Evolutionary conservation across 2,329 filamentous ascomycete genomes (phyloP).

Genomic region (Alternaria solani): DNA sequence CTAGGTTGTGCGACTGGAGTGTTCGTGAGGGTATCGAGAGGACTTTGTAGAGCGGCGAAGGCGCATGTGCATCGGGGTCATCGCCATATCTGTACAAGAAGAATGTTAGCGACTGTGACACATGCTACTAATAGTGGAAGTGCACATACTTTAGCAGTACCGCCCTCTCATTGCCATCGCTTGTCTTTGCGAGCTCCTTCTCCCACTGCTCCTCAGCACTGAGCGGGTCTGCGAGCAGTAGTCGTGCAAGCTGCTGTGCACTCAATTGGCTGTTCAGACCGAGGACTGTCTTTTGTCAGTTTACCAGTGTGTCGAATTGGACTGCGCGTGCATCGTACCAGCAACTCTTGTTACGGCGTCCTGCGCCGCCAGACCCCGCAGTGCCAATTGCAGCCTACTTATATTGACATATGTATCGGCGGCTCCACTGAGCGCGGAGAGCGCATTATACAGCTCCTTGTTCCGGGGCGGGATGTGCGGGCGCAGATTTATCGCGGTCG

Average conservation of each 20-base stretch:
- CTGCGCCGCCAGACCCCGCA: slow-evolving; percentile 67
- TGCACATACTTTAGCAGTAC: slow-evolving; percentile 53
- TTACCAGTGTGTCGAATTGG: background rate
- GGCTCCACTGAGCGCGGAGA: slow-evolving; percentile 68
- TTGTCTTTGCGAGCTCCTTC: slow-evolving; percentile 46
- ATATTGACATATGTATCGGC: slow-evolving; percentile 70
- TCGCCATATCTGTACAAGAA: slow-evolving; percentile 61
- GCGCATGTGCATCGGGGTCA: slow-evolving; percentile 55
- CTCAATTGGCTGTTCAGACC: slow-evolving; percentile 60
- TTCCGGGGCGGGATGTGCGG: slow-evolving; percentile 62
- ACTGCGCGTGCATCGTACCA: slow-evolving; percentile 50
- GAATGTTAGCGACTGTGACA: slow-evolving; percentile 22
- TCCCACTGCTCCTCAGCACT: slow-evolving; percentile 55
- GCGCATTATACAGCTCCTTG: slow-evolving; percentile 65
- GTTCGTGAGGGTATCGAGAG: slow-evolving; percentile 69
- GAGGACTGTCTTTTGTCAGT: slow-evolving; percentile 54
- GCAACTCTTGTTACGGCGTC: slow-evolving; percentile 65
- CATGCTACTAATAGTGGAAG: background rate
- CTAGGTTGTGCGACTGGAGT: slow-evolving; percentile 68
- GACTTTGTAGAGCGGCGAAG: slow-evolving; percentile 65
- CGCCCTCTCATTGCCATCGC: slow-evolving; percentile 45
- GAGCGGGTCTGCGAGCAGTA: slow-evolving; percentile 61
- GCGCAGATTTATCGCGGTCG: slow-evolving; percentile 62
- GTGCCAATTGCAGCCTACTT: slow-evolving; percentile 74
- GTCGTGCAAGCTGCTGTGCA: slow-evolving; percentile 71